These are phyloP conservation scores for Coccomyxa sp. DNA, from an alignment of 139 green algal genomes.

Conservation along the genomic window DNA sequence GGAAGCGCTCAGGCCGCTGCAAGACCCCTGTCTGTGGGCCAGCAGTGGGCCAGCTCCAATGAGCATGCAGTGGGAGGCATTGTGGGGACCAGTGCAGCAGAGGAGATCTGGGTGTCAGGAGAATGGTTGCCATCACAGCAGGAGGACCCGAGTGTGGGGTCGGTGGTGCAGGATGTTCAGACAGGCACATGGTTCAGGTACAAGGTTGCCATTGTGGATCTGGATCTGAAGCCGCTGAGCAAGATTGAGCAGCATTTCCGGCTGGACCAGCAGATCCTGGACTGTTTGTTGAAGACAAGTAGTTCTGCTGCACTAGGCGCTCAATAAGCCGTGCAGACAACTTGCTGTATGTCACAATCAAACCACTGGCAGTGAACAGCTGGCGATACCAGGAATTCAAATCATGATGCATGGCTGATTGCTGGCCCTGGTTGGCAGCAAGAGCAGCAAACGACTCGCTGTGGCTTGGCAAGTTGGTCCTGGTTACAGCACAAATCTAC, in stretches of 20 bases:
- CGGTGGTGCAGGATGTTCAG: not conserved
- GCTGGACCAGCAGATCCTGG: constrained; percentile 51
- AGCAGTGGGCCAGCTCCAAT: not conserved
- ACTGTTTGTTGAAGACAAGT: not conserved
- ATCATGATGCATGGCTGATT: too few relatives aligned
- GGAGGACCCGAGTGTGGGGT: not conserved
- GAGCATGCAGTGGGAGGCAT: not conserved
- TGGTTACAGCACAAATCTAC: too few relatives aligned
- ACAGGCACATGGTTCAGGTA: constrained; percentile 5
- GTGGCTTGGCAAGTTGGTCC: too few relatives aligned
- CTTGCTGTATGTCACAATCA: too few relatives aligned
- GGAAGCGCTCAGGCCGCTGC: too few relatives aligned
- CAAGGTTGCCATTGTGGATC: constrained; percentile 64
- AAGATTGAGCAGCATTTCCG: constrained; percentile 58
- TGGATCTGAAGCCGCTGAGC: constrained; percentile 66
- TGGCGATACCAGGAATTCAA: too few relatives aligned
- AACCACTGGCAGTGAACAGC: too few relatives aligned
- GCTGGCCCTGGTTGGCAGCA: too few relatives aligned
- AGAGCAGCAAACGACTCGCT: too few relatives aligned
- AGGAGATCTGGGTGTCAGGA: not conserved
- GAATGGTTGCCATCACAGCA: not conserved
- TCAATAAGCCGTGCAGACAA: too few relatives aligned
- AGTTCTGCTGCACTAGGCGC: too few relatives aligned
- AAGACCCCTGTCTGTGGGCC: too few relatives aligned
- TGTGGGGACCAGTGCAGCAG: not conserved